A percentile compares a stretch with the other conserved stretches of the same genome.
Conservation (phyloP, 2,329 filamentous ascomycete genomes). For the Neurospora sp. region DNA sequence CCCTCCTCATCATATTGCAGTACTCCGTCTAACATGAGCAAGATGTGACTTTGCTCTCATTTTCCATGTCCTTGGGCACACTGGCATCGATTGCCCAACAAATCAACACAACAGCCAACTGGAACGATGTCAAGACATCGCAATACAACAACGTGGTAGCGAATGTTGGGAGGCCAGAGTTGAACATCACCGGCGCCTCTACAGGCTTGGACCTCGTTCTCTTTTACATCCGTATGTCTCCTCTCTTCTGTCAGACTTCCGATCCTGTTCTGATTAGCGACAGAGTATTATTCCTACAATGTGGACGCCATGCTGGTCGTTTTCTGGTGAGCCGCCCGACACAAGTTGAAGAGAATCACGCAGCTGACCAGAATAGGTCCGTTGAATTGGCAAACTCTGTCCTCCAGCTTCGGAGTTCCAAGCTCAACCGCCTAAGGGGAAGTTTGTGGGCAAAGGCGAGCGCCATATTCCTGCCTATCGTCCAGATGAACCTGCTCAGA, state of each 20-base stretch:
- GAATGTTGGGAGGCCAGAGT: conserved; percentile 28
- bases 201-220: conserved; percentile 31
- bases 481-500: conserved; percentile 14
- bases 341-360: neutral
- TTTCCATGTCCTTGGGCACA: conserved; percentile 26
- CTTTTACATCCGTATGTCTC: conserved; percentile 37
- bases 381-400: conserved; percentile 16
- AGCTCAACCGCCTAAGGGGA: conserved; percentile 6
- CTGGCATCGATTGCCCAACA: conserved; percentile 33
- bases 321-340: conserved; percentile 30
- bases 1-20: neutral
- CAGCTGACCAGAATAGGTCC: conserved; percentile 10
- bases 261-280: conserved; percentile 11
- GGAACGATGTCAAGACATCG: conserved; percentile 29
- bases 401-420: conserved; percentile 12
- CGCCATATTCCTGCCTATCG: conserved; percentile 10
- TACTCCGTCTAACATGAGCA: neutral
- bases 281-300: conserved; percentile 42
- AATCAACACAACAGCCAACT: conserved; percentile 29
- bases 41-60: conserved; percentile 32
- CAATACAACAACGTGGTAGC: conserved; percentile 28
- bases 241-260: neutral
- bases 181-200: conserved; percentile 32
- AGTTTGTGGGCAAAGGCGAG: conserved; percentile 12
- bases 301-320: conserved; percentile 36